These are phyloP conservation scores for Polyporus arcularius DNA, from an alignment of 768 basidiomycete genomes.

Conservation along the genomic window DNA sequence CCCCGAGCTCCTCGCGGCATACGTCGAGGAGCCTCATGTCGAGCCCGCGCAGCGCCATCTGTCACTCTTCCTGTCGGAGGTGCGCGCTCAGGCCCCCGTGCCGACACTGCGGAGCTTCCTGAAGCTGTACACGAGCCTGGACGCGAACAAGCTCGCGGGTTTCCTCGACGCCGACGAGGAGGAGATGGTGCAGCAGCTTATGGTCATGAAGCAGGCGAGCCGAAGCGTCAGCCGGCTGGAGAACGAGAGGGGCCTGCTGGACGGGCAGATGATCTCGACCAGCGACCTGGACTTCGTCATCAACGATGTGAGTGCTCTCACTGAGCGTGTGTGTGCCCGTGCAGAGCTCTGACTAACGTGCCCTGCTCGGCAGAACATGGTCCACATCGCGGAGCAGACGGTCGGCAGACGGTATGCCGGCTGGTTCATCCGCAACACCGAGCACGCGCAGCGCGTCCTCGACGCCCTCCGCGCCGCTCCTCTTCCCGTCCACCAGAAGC, in stretches of 20 bases:
- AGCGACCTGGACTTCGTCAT: slow-evolving; percentile 97
- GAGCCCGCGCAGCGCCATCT: slow-evolving; percentile 89
- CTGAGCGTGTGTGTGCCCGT: not conserved
- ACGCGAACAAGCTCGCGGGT: slow-evolving; percentile 86
- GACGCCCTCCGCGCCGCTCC: slow-evolving; percentile 70
- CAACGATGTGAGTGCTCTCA: slow-evolving; percentile 66
- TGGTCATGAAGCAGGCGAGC: slow-evolving; percentile 91
- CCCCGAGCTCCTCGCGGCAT: slow-evolving; percentile 52
- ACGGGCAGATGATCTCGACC: slow-evolving; percentile 84
- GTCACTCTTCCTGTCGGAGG: slow-evolving; percentile 80
- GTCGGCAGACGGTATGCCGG: slow-evolving; percentile 92
- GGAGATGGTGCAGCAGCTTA: slow-evolving; percentile 93
- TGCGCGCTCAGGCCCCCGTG: slow-evolving; percentile 71
- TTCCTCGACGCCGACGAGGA: slow-evolving; percentile 94
- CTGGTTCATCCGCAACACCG: slow-evolving; percentile 97
- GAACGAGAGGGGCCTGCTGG: slow-evolving; percentile 61
- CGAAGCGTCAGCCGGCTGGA: slow-evolving; percentile 65
- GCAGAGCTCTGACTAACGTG: not conserved
- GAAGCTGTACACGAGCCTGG: slow-evolving; percentile 93
- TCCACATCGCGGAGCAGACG: slow-evolving; percentile 94
- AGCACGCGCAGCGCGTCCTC: slow-evolving; percentile 84
- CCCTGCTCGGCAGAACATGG: slow-evolving; percentile 72
- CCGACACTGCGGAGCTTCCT: slow-evolving; percentile 89
- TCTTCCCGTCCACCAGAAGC: slow-evolving; percentile 40
- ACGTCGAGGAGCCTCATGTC: slow-evolving; percentile 38